phyloP scores from a whole-genome alignment of 257 asterid species.

The Solanum bukasovii region DNA sequence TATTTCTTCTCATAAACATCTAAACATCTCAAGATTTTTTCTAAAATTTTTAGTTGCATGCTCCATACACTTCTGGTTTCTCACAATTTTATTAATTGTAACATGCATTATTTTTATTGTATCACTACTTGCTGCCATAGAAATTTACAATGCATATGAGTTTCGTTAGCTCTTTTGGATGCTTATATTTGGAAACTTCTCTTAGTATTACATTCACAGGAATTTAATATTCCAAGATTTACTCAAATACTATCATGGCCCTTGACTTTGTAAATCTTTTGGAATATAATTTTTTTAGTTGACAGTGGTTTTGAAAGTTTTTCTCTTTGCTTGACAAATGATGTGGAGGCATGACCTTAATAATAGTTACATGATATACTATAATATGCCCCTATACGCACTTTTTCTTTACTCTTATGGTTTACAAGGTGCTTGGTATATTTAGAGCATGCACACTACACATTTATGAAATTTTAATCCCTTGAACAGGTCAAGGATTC shows the following conservation, averaged over 20 bases:
- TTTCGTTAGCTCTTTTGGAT: slow-evolving; percentile 86
- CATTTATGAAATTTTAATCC: too few species aligned
- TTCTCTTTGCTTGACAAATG: slow-evolving; percentile 40
- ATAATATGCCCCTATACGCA: slow-evolving; percentile 80
- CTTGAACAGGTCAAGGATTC: too few species aligned
- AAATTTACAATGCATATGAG: slow-evolving; percentile 70
- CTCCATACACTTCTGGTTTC: background rate
- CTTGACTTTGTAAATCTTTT: background rate
- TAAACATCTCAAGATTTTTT: background rate
- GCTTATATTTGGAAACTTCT: slow-evolving; percentile 90
- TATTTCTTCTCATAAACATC: background rate
- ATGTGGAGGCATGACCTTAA: slow-evolving; percentile 88
- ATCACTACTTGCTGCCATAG: slow-evolving; percentile 80
- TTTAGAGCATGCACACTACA: too few species aligned
- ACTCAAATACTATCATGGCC: slow-evolving; percentile 36
- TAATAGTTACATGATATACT: slow-evolving; percentile 48
- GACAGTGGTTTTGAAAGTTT: slow-evolving; percentile 12
- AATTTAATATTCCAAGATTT: slow-evolving; percentile 75
- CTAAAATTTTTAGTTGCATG: background rate
- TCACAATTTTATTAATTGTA: slow-evolving; percentile 10
- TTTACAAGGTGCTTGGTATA: slow-evolving; percentile 32
- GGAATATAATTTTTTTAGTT: background rate
- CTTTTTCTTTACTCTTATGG: slow-evolving; percentile 76
- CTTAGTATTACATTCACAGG: slow-evolving; percentile 73
- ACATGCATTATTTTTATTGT: slow-evolving; percentile 84